These are phyloP conservation scores for Ustanciosporium gigantosporum DNA, from an alignment of 1,284 basidiomycete species.

Conservation along the genomic window DNA sequence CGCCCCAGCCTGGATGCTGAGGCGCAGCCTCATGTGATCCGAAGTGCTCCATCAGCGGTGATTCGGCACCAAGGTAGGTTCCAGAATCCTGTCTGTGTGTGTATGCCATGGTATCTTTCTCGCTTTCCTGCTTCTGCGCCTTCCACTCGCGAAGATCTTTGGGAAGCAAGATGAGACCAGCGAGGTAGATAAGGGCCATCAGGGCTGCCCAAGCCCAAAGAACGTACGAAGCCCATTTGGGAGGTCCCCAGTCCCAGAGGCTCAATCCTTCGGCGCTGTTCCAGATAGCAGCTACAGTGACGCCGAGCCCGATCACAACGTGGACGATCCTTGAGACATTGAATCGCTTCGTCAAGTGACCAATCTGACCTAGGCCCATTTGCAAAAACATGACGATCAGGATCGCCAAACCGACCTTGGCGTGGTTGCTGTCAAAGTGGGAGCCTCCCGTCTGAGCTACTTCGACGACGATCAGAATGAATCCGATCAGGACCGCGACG, in stretches of 20 bases:
- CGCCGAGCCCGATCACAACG: slow-evolving; percentile 30
- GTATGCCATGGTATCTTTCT: neutral
- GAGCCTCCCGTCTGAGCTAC: slow-evolving; percentile 4
- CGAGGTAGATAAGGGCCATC: slow-evolving; percentile 32
- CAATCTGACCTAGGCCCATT: slow-evolving; percentile 67
- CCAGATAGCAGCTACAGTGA: slow-evolving; percentile 31
- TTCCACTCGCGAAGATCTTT: slow-evolving; percentile 26
- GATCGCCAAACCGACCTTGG: slow-evolving; percentile 69
- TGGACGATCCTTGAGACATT: slow-evolving; percentile 34
- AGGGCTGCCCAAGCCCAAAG: slow-evolving; percentile 38
- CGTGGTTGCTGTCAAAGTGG: slow-evolving; percentile 25
- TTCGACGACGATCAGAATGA: slow-evolving; percentile 66
- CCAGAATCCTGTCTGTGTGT: neutral
- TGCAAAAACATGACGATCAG: slow-evolving; percentile 70
- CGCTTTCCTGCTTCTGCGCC: neutral
- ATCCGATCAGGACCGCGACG: slow-evolving; percentile 67
- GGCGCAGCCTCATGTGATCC: too few species aligned
- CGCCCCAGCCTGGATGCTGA: too few species aligned
- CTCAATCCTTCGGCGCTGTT: slow-evolving; percentile 29
- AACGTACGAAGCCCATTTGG: slow-evolving; percentile 20
- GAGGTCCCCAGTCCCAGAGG: slow-evolving; percentile 39
- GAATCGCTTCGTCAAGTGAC: slow-evolving; percentile 63
- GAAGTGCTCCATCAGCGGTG: too few species aligned
- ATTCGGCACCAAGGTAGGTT: neutral
- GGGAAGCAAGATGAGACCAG: slow-evolving; percentile 31